Evolutionary conservation across 306 rosid genomes (phyloP).

Genomic region (Prunus kanzakura): DNA sequence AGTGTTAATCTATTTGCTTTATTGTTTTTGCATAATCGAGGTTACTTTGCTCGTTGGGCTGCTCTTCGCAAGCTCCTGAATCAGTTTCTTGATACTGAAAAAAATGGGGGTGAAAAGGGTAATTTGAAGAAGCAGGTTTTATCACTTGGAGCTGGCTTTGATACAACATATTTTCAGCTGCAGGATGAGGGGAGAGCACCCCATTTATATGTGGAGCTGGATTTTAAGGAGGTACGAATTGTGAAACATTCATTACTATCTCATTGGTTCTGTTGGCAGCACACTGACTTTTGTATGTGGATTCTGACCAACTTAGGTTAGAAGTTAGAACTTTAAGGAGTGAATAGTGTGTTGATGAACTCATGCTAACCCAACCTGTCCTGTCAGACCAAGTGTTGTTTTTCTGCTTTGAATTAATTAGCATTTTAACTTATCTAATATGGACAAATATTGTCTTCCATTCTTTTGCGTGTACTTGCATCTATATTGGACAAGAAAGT

Average conservation of each 20-base stretch:
- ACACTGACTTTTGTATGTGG: constrained; percentile 3
- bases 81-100: constrained; percentile 71
- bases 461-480: neutral
- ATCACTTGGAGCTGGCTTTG: constrained; percentile 95
- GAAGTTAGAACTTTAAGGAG: neutral
- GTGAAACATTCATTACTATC: constrained; percentile 11
- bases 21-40: constrained; percentile 31
- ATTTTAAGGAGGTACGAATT: constrained; percentile 80
- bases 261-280: constrained; percentile 19
- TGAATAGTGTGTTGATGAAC: constrained; percentile 21
- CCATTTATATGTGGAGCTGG: constrained; percentile 80
- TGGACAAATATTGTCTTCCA: constrained; percentile 7
- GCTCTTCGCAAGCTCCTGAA: constrained; percentile 68
- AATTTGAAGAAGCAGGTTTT: constrained; percentile 42
- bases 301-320: constrained; percentile 8
- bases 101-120: constrained; percentile 21
- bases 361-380: constrained; percentile 1
- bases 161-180: constrained; percentile 87
- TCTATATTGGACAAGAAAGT: constrained; percentile 1
- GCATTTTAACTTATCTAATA: constrained; percentile 6
- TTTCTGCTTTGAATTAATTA: constrained; percentile 11
- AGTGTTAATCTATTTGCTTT: neutral
- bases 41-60: constrained; percentile 92
- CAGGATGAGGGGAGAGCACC: constrained; percentile 92
- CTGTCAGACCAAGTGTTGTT: neutral